A percentile compares a stretch with the other conserved stretches of the same genome.
These are phyloP conservation scores for Cucurbita ficifolia DNA, from an alignment of 306 rosid genomes.

Conservation along the genomic window DNA sequence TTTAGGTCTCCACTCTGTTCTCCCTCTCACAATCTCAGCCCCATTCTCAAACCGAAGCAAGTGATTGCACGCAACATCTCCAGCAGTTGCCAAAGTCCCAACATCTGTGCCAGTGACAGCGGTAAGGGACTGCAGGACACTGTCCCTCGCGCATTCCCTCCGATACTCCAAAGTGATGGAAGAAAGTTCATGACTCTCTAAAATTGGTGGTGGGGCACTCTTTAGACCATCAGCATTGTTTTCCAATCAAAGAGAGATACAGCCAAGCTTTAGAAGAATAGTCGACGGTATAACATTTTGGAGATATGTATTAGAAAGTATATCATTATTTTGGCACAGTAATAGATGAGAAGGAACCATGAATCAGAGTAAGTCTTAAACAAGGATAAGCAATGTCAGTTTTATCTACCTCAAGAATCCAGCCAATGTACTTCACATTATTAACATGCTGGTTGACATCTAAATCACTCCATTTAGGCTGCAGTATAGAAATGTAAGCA, in stretches of 20 bases:
- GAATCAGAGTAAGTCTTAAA: background rate
- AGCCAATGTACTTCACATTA: slow-evolving; percentile 98
- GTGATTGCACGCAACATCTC: slow-evolving; percentile 66
- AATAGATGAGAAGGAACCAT: background rate
- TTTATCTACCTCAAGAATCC: slow-evolving; percentile 82
- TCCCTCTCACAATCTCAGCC: slow-evolving; percentile 72
- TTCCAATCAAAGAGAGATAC: background rate
- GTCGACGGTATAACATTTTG: background rate
- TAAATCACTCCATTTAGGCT: slow-evolving; percentile 91
- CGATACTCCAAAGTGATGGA: slow-evolving; percentile 75
- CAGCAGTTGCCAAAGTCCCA: slow-evolving; percentile 34
- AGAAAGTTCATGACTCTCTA: slow-evolving; percentile 84
- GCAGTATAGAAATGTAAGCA: slow-evolving; percentile 10
- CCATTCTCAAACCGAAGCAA: slow-evolving; percentile 82
- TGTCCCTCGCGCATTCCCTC: slow-evolving; percentile 94
- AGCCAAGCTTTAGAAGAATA: background rate
- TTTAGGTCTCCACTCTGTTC: slow-evolving; percentile 92
- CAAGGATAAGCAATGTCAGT: background rate
- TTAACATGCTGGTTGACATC: slow-evolving; percentile 96
- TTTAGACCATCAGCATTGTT: slow-evolving; percentile 9
- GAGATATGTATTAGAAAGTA: background rate
- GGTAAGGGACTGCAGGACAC: slow-evolving; percentile 71
- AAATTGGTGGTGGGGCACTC: slow-evolving; percentile 81
- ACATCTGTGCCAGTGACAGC: slow-evolving; percentile 33
- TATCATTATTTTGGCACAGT: background rate